Evolutionary conservation across 208 protist genomes (phyloP).

Genomic region (Naegleria gruberi): DNA sequence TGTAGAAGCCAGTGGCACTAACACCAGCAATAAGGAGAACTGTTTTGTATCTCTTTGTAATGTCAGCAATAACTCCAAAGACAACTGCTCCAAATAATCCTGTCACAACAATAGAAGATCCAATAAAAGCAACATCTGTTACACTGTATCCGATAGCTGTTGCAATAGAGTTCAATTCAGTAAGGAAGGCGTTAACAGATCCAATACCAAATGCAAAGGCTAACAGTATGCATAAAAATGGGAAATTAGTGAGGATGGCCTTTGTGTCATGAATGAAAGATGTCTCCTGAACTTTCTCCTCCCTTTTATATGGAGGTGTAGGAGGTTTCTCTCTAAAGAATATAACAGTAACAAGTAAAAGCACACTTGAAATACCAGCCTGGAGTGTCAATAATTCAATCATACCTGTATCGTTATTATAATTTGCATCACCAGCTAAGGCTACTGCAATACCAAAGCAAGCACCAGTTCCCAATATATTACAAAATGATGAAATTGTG

Average conservation of each 20-base stretch:
- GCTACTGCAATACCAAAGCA: neutral
- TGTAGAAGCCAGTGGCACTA: neutral
- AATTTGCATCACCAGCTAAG: neutral
- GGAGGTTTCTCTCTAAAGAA: neutral
- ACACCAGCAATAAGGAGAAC: neutral
- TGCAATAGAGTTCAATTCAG: neutral
- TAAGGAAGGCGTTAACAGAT: neutral
- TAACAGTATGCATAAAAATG: neutral
- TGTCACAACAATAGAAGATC: neutral
- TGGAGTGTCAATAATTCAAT: neutral
- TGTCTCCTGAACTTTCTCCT: neutral
- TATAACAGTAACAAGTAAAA: neutral
- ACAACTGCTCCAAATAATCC: neutral
- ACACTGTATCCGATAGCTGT: neutral
- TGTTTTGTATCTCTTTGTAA: conserved; percentile 13
- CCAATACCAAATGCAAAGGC: neutral
- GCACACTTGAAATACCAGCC: neutral
- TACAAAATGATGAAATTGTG: neutral
- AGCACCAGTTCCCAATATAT: neutral
- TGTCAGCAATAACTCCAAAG: neutral
- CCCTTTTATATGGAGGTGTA: neutral
- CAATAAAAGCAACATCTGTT: neutral
- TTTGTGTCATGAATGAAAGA: neutral
- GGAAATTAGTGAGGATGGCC: neutral
- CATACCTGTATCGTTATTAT: neutral